A percentile compares a stretch with the other conserved stretches of the same genome.
These are phyloP conservation scores for Antitrichia curtipendula DNA, from an alignment of 225 moss, liverwort and hornwort genomes.

Conservation along the genomic window DNA sequence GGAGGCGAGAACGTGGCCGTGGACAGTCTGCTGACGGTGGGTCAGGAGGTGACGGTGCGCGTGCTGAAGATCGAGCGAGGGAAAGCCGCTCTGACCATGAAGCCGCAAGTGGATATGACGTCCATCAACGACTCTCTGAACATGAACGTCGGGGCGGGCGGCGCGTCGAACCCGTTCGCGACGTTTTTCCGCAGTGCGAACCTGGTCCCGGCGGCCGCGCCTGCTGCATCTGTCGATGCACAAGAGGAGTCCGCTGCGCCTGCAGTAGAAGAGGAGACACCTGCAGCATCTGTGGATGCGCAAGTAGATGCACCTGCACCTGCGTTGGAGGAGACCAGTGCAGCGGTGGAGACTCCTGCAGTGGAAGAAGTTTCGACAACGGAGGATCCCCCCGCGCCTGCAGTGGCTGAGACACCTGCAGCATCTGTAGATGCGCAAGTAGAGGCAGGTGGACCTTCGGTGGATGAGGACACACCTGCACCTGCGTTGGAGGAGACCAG, in stretches of 20 bases:
- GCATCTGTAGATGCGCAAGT: neutral
- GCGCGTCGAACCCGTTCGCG: conserved; percentile 80
- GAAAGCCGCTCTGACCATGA: conserved; percentile 71
- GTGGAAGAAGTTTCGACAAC: neutral
- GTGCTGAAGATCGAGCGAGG: conserved; percentile 83
- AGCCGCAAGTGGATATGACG: conserved; percentile 64
- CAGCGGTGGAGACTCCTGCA: neutral
- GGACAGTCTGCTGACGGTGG: conserved; percentile 55
- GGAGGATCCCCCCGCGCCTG: neutral
- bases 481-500: neutral
- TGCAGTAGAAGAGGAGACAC: neutral
- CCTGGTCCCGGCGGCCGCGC: conserved; percentile 9
- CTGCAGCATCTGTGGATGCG: neutral
- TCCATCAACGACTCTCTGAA: conserved; percentile 72
- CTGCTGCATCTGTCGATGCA: neutral
- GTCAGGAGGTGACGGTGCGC: conserved; percentile 75
- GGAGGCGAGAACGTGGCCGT: conserved; percentile 83
- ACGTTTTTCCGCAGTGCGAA: conserved; percentile 73
- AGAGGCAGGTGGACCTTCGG: neutral
- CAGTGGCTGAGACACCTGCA: neutral
- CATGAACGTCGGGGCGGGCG: conserved; percentile 26
- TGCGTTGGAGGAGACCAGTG: neutral
- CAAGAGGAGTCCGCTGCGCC: neutral
- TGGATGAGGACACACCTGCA: neutral
- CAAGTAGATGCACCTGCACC: neutral